Conservation (phyloP, 371 early-diverging fungal genomes). For the Apophysomyces sp. region DNA sequence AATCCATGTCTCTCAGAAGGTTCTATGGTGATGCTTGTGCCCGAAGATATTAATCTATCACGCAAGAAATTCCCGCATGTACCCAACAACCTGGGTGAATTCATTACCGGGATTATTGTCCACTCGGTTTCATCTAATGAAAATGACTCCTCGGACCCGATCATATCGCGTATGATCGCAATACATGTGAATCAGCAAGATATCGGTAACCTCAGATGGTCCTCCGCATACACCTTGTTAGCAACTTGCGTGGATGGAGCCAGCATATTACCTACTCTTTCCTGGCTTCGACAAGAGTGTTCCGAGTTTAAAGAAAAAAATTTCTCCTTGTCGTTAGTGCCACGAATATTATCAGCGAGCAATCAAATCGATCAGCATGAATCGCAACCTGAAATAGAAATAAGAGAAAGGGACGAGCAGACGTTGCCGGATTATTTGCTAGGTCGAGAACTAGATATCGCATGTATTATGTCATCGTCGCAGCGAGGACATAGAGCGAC, state of each 20-base stretch:
- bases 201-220: conserved; percentile 11
- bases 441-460: conserved; percentile 24
- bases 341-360: not conserved
- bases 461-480: conserved; percentile 19
- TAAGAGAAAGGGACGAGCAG: conserved; percentile 1
- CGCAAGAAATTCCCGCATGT: not conserved
- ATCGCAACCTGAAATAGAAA: not conserved
- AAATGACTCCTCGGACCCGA: not conserved
- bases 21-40: conserved; percentile 1
- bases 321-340: not conserved
- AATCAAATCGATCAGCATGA: not conserved
- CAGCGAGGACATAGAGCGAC: conserved; percentile 4
- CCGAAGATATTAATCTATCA: not conserved
- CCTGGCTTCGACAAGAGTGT: conserved; percentile 19
- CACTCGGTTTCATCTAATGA: not conserved
- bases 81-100: not conserved
- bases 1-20: not conserved
- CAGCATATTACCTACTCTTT: conserved; percentile 16
- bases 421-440: conserved; percentile 28
- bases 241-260: conserved; percentile 17
- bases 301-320: conserved; percentile 5
- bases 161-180: conserved; percentile 9
- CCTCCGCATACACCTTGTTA: conserved; percentile 19
- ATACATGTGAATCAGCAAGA: conserved; percentile 17
- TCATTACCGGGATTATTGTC: not conserved